phyloP scores from a whole-genome alignment of 768 basidiomycete species.

The Termitomyces eurrhizus region DNA sequence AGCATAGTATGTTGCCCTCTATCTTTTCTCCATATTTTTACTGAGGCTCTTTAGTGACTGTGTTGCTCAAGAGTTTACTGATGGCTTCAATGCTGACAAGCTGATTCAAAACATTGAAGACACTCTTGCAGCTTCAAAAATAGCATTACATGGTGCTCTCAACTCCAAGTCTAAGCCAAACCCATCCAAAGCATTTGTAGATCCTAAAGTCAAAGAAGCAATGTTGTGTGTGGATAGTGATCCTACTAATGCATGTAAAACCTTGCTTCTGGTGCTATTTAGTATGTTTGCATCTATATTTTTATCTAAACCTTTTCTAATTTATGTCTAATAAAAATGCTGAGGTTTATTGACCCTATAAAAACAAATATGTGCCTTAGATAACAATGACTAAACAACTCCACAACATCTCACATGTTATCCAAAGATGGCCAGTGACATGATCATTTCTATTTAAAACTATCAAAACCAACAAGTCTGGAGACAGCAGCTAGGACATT shows the following conservation, averaged over 20 bases:
- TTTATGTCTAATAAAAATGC: neutral
- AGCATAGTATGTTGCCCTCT: too few relatives aligned
- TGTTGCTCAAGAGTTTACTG: neutral
- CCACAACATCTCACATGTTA: neutral
- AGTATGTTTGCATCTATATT: neutral
- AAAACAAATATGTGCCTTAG: too few relatives aligned
- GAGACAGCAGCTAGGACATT: too few relatives aligned
- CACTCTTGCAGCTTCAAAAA: neutral
- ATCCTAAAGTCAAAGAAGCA: neutral
- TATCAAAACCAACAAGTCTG: too few relatives aligned
- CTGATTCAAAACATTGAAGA: neutral
- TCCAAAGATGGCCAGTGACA: neutral
- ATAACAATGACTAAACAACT: too few relatives aligned
- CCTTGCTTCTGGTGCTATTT: neutral
- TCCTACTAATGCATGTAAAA: neutral
- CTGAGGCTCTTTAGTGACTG: neutral
- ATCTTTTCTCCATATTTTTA: neutral
- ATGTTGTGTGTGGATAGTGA: neutral
- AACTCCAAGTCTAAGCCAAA: neutral
- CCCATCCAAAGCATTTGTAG: too few relatives aligned
- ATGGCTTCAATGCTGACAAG: neutral
- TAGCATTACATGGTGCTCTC: neutral
- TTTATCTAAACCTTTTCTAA: neutral
- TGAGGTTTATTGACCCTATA: too few relatives aligned
- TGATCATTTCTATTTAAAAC: too few relatives aligned